Conservation (phyloP, 164 flowering plant species). For the Stephania yunnanensis region DNA sequence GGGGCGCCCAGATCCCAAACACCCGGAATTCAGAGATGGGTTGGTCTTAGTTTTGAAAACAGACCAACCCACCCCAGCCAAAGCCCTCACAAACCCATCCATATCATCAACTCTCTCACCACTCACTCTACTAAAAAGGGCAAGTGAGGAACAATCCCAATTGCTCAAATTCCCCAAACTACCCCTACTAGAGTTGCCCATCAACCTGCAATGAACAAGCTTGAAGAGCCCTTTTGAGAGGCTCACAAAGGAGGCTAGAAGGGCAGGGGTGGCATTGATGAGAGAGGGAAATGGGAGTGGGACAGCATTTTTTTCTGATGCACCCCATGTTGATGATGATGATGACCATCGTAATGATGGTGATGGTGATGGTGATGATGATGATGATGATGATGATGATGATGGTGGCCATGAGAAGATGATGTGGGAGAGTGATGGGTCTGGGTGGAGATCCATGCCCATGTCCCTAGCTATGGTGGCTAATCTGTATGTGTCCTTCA, state of each 20-base stretch:
- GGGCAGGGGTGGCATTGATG: conserved; percentile 31
- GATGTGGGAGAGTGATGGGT: conserved; percentile 60
- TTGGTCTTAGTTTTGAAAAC: conserved; percentile 38
- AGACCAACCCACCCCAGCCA: conserved; percentile 60
- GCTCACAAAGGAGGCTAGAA: conserved; percentile 39
- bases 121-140: conserved; percentile 31
- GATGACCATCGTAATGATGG: conserved; percentile 19
- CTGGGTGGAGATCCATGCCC: conserved; percentile 61
- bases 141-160: conserved; percentile 43
- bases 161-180: conserved; percentile 19
- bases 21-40: conserved; percentile 17
- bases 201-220: conserved; percentile 28
- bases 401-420: conserved; percentile 47
- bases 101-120: conserved; percentile 38
- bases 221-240: conserved; percentile 56
- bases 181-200: neutral
- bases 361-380: conserved; percentile 2
- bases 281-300: conserved; percentile 58
- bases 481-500: conserved; percentile 42
- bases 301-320: conserved; percentile 28
- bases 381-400: conserved; percentile 44
- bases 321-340: conserved; percentile 17
- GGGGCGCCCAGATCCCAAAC: neutral
- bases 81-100: conserved; percentile 39
- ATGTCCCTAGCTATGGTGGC: conserved; percentile 55